These are phyloP conservation scores for Debaryomyces subglobosus DNA, from an alignment of 1,139 yeast genomes.

Conservation along the genomic window DNA sequence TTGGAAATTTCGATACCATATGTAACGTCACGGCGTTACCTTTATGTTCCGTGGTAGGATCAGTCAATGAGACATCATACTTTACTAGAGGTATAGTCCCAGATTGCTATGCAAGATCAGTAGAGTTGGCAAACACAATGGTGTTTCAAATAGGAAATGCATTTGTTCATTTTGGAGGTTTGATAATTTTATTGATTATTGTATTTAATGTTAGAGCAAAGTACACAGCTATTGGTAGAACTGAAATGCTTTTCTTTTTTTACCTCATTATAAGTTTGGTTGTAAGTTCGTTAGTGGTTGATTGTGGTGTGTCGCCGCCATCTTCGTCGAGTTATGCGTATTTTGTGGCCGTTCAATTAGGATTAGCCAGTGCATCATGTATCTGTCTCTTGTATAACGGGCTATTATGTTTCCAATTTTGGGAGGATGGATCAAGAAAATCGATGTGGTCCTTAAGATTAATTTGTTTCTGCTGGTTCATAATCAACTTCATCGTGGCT, in stretches of 20 bases:
- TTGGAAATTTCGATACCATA: conserved; percentile 71
- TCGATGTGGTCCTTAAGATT: conserved; percentile 63
- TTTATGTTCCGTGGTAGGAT: conserved; percentile 67
- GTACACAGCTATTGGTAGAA: conserved; percentile 92
- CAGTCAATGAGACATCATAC: conserved; percentile 28
- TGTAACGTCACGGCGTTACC: conserved; percentile 78
- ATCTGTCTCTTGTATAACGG: conserved; percentile 74
- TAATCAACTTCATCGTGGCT: conserved; percentile 66
- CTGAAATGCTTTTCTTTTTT: conserved; percentile 79
- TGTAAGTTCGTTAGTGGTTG: conserved; percentile 73
- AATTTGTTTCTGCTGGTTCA: conserved; percentile 54
- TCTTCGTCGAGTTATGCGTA: conserved; percentile 74
- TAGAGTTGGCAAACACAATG: conserved; percentile 86
- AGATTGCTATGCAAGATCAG: conserved; percentile 80
- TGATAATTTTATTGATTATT: conserved; percentile 66
- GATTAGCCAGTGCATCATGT: conserved; percentile 71
- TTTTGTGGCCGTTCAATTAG: conserved; percentile 81
- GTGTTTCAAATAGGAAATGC: conserved; percentile 92
- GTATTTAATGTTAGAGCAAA: conserved; percentile 79
- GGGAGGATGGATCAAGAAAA: conserved; percentile 86
- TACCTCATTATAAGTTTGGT: conserved; percentile 60
- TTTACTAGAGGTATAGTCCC: conserved; percentile 66
- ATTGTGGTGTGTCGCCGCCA: conserved; percentile 92
- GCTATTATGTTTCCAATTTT: conserved; percentile 78
- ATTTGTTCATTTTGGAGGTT: conserved; percentile 76